Evolutionary conservation across 2,329 filamentous ascomycete species (phyloP).

Genomic region (Camillea tinctor): DNA sequence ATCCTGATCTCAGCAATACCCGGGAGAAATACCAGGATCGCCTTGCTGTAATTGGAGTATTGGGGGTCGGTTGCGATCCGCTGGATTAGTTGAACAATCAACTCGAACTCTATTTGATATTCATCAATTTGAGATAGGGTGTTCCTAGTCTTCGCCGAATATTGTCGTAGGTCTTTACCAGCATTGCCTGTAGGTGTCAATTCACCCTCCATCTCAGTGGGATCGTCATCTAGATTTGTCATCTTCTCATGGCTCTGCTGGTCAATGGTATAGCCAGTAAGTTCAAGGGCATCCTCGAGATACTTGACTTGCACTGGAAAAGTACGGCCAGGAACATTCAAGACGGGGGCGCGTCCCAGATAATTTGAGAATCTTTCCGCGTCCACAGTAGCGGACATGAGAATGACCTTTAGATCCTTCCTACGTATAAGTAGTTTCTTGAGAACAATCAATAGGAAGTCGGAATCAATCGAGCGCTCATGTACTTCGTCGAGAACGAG

Average conservation of each 20-base stretch:
- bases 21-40: slow-evolving; percentile 90
- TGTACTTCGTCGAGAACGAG: slow-evolving; percentile 97
- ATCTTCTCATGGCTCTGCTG: slow-evolving; percentile 51
- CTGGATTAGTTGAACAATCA: slow-evolving; percentile 77
- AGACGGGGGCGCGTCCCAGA: slow-evolving; percentile 77
- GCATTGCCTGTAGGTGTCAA: slow-evolving; percentile 55
- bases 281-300: slow-evolving; percentile 87
- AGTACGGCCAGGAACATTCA: slow-evolving; percentile 89
- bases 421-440: slow-evolving; percentile 75
- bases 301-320: slow-evolving; percentile 88
- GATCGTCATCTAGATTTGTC: slow-evolving; percentile 63
- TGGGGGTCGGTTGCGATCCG: slow-evolving; percentile 69
- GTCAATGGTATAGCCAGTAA: slow-evolving; percentile 70
- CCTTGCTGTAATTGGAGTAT: slow-evolving; percentile 75
- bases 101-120: slow-evolving; percentile 84
- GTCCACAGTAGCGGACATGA: slow-evolving; percentile 98
- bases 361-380: slow-evolving; percentile 89
- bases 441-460: slow-evolving; percentile 90
- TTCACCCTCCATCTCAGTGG: slow-evolving; percentile 49
- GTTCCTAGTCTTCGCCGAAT: slow-evolving; percentile 73
- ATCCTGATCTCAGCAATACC: slow-evolving; percentile 91
- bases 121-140: slow-evolving; percentile 80
- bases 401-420: slow-evolving; percentile 82
- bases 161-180: slow-evolving; percentile 65
- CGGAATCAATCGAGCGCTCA: slow-evolving; percentile 92